phyloP scores from a whole-genome alignment of 371 early-diverging fungal genomes.

The Catenaria anguillulae region DNA sequence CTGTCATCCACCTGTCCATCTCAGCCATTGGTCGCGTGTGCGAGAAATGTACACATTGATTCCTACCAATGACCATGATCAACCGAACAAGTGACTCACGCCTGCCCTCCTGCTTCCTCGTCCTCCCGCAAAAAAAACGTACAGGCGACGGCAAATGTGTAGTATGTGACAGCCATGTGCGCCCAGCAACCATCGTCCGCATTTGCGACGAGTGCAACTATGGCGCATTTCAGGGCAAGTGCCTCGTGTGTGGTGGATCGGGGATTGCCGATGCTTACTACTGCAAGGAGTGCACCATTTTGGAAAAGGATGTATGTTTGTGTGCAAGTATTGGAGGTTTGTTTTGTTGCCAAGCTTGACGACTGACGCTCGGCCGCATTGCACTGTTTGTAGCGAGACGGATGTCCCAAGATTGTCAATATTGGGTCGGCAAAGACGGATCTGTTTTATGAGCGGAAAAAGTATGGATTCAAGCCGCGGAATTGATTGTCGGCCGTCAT shows the following conservation, averaged over 20 bases:
- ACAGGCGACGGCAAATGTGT: constrained; percentile 82
- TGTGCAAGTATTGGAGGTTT: not conserved
- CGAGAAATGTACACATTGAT: constrained; percentile 41
- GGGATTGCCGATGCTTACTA: constrained; percentile 95
- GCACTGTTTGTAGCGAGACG: constrained; percentile 59
- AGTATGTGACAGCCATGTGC: constrained; percentile 88
- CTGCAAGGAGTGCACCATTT: constrained; percentile 75
- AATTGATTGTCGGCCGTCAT: not conserved
- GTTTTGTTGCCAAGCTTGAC: not conserved
- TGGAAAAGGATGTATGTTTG: constrained; percentile 70
- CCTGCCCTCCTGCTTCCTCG: not conserved
- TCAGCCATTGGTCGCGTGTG: constrained; percentile 87
- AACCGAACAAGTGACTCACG: too few species aligned
- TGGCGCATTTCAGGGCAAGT: constrained; percentile 76
- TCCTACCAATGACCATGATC: too few species aligned
- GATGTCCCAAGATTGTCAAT: constrained; percentile 92
- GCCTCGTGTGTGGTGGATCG: constrained; percentile 79
- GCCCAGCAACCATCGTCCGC: constrained; percentile 72
- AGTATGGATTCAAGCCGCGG: constrained; percentile 39
- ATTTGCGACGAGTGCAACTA: constrained; percentile 97
- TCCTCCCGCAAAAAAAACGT: not conserved
- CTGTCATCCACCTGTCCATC: not conserved
- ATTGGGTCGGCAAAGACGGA: constrained; percentile 70
- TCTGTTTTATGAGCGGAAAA: constrained; percentile 86
- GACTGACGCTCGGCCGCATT: not conserved